phyloP scores from a whole-genome alignment of 257 asterid species.

The Ajuga chamaepitys region DNA sequence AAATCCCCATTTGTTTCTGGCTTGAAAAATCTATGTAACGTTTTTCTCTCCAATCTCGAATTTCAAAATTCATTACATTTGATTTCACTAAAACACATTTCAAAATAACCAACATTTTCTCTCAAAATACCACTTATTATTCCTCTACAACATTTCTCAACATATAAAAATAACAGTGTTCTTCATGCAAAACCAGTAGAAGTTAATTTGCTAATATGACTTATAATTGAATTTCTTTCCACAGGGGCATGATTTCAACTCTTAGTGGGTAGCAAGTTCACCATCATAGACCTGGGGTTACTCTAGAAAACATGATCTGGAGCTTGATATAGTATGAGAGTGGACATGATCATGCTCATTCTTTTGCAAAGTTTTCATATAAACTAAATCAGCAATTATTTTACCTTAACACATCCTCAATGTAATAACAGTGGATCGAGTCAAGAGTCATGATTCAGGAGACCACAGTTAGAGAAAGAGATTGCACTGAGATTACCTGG shows the following conservation, averaged over 20 bases:
- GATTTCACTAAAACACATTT: too few species aligned
- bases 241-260: background rate
- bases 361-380: background rate
- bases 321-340: background rate
- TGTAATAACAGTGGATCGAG: background rate
- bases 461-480: background rate
- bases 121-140: too few species aligned
- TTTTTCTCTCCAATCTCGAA: too few species aligned
- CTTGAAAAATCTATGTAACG: too few species aligned
- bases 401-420: too few species aligned
- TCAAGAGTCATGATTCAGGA: background rate
- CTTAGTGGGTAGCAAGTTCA: background rate
- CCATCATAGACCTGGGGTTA: background rate
- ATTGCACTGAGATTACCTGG: slow-evolving; percentile 1
- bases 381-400: background rate
- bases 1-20: too few species aligned
- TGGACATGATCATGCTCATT: background rate
- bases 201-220: too few species aligned
- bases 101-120: too few species aligned
- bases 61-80: too few species aligned
- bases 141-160: too few species aligned
- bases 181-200: too few species aligned
- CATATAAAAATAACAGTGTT: too few species aligned
- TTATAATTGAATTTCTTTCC: background rate
- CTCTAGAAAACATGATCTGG: background rate